A percentile compares a stretch with the other conserved stretches of the same genome.
Conservation (phyloP, 306 rosid species). For the Cicer arietinum region DNA sequence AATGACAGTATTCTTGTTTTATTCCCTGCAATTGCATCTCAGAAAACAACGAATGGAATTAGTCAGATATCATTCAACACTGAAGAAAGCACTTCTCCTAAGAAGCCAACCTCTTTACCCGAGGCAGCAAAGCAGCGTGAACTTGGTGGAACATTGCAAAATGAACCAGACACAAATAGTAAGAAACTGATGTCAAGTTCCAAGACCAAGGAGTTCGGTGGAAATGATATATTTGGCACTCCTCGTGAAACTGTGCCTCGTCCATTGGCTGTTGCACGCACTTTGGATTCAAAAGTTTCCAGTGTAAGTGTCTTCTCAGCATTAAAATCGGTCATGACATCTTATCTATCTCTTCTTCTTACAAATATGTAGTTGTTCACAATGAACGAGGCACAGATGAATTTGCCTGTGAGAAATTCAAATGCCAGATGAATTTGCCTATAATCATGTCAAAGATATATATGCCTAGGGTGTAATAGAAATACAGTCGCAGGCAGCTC, state of each 20-base stretch:
- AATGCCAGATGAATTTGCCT: constrained; percentile 20
- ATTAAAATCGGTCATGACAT: constrained; percentile 5
- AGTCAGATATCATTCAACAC: constrained; percentile 82
- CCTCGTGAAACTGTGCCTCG: constrained; percentile 69
- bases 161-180: constrained; percentile 54
- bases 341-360: constrained; percentile 7
- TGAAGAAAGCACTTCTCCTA: constrained; percentile 68
- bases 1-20: constrained; percentile 29
- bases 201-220: constrained; percentile 85
- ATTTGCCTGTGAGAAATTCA: not conserved
- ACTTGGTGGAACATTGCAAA: constrained; percentile 73
- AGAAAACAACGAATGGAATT: constrained; percentile 73
- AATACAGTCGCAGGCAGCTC: constrained; percentile 8
- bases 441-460: constrained; percentile 1
- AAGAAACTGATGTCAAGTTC: constrained; percentile 70
- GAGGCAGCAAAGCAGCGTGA: constrained; percentile 98
- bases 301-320: constrained; percentile 62
- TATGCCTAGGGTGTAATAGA: constrained; percentile 8
- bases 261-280: constrained; percentile 50
- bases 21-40: constrained; percentile 31
- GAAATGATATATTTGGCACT: constrained; percentile 86
- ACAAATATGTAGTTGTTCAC: not conserved
- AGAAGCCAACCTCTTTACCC: constrained; percentile 69
- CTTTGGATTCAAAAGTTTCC: constrained; percentile 62
- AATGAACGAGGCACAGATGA: constrained; percentile 1